A percentile compares a stretch with the other conserved stretches of the same genome.
Conservation (phyloP, 768 basidiomycete species). For the Kondoa subrosea region DNA sequence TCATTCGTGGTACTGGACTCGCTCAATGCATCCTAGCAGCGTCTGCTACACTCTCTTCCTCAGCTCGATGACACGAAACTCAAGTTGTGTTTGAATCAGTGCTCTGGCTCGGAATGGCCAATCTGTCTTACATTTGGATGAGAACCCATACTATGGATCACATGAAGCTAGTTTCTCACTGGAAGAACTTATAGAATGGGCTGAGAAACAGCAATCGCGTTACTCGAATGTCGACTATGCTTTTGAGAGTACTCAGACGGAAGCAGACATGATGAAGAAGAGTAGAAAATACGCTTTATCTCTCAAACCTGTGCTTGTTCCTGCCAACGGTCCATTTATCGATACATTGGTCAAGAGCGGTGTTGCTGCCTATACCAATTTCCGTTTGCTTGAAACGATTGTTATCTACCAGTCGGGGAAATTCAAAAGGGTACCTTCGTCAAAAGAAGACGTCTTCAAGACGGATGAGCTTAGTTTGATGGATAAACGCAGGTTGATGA, state of each 20-base stretch:
- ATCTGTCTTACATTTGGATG: constrained; percentile 71
- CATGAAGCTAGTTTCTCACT: constrained; percentile 63
- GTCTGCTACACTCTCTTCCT: constrained; percentile 44
- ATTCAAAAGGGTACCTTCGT: constrained; percentile 56
- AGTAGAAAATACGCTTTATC: constrained; percentile 69
- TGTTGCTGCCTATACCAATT: constrained; percentile 74
- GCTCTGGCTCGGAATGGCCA: constrained; percentile 74
- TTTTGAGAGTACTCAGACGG: constrained; percentile 12
- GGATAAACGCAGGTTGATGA: constrained; percentile 82
- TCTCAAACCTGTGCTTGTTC: constrained; percentile 64
- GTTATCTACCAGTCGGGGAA: constrained; percentile 39
- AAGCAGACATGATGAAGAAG: constrained; percentile 36
- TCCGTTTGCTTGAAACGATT: constrained; percentile 59
- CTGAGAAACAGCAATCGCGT: constrained; percentile 33
- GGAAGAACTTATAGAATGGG: constrained; percentile 66
- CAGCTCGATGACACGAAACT: neutral
- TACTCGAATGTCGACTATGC: neutral
- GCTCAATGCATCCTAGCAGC: constrained; percentile 76
- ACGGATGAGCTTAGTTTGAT: constrained; percentile 55
- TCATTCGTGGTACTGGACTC: constrained; percentile 40
- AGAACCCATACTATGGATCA: constrained; percentile 67
- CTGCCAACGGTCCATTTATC: constrained; percentile 62
- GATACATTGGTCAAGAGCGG: constrained; percentile 61
- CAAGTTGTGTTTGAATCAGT: constrained; percentile 35
- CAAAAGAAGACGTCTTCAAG: constrained; percentile 87